phyloP scores from a whole-genome alignment of 1,139 yeast species.

The Yamadazyma diddensiae region DNA sequence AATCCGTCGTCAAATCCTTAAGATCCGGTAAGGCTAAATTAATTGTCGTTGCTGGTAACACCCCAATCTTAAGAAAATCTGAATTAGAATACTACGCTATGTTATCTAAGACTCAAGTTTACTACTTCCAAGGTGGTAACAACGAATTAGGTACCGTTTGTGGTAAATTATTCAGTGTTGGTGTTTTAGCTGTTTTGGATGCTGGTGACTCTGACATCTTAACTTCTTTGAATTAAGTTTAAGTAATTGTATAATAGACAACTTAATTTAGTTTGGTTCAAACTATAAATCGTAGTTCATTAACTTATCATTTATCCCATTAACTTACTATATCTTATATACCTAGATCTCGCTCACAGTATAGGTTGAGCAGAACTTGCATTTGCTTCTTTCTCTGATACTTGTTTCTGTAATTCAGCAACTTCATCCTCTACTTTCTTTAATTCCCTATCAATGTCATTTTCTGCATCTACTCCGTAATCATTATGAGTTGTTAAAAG shows the following conservation, averaged over 20 bases:
- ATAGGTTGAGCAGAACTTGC: no score
- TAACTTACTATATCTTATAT: no score
- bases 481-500: conserved; percentile 26
- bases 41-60: conserved; percentile 97
- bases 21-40: conserved; percentile 99
- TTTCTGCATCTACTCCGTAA: conserved; percentile 8
- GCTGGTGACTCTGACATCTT: conserved; percentile 99
- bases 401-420: conserved; percentile 25
- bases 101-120: conserved; percentile 98
- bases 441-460: conserved; percentile 32
- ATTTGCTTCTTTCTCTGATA: conserved; percentile 18
- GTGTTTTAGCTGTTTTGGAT: conserved; percentile 92
- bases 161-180: conserved; percentile 99
- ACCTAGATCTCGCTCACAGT: no score
- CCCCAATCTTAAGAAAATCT: conserved; percentile 99
- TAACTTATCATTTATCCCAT: not conserved
- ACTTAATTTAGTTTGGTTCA: conserved; percentile 4
- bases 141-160: conserved; percentile 99
- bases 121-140: conserved; percentile 99
- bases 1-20: conserved; percentile 96
- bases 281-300: not conserved
- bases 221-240: conserved; percentile 34
- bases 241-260: conserved; percentile 8
- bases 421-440: conserved; percentile 35
- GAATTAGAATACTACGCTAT: conserved; percentile 99